These are phyloP conservation scores for Clonostachys rhizophaga DNA, from an alignment of 2,329 filamentous ascomycete species.

Conservation along the genomic window DNA sequence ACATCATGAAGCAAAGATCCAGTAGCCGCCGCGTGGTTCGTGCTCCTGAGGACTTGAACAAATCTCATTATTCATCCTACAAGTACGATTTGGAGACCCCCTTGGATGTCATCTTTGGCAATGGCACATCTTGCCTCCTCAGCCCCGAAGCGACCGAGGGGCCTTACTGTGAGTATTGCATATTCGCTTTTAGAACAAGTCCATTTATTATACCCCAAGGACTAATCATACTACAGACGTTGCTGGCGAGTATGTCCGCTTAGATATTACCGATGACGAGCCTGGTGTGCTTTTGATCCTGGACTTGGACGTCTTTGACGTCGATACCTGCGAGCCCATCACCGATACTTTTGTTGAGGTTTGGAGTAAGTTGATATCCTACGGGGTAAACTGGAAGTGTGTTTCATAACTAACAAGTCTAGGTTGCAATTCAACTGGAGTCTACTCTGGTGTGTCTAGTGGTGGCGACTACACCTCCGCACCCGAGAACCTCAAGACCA, in stretches of 20 bases:
- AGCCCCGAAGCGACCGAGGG: conserved; percentile 45
- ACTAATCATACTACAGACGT: conserved; percentile 10
- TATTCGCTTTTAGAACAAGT: no score
- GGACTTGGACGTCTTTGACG: conserved; percentile 36
- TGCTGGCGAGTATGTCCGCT: conserved; percentile 20
- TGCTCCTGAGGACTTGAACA: no score
- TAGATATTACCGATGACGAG: conserved; percentile 32
- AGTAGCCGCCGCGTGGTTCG: no score
- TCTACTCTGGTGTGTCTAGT: conserved; percentile 32
- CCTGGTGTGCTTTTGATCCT: conserved; percentile 30
- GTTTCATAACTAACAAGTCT: no score
- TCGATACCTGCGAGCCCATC: conserved; percentile 31
- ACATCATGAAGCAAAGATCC: no score
- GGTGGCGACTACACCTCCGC: conserved; percentile 13
- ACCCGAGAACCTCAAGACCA: conserved; percentile 18
- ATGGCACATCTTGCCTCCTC: conserved; percentile 37
- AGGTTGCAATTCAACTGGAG: conserved; percentile 35
- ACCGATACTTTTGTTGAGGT: conserved; percentile 30
- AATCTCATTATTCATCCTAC: no score
- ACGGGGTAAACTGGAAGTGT: no score
- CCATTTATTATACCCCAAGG: background rate
- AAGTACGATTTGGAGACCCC: conserved; percentile 1
- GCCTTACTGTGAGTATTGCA: conserved; percentile 27
- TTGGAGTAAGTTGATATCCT: conserved; percentile 17
- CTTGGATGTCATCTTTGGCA: conserved; percentile 21